Percentiles rank a stretch among this genome's conserved stretches.
These are phyloP conservation scores for Phragmites australis DNA, from an alignment of 176 grass and related monocot species.

Conservation along the genomic window DNA sequence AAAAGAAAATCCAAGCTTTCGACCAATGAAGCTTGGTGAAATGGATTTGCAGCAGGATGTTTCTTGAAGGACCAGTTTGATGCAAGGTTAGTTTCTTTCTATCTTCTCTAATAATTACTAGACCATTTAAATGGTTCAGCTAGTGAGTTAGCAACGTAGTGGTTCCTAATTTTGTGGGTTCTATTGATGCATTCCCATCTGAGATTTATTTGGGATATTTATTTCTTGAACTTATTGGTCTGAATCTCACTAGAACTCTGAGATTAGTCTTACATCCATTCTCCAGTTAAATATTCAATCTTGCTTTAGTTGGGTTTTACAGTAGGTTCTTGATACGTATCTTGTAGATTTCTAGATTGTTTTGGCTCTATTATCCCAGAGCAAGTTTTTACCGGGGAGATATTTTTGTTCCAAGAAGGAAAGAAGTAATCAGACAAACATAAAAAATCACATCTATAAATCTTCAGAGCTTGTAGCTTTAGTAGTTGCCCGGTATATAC, in stretches of 20 bases:
- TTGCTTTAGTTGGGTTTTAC: neutral
- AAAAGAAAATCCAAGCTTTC: slow-evolving; percentile 16
- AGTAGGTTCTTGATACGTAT: neutral
- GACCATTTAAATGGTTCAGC: neutral
- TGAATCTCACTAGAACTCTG: slow-evolving; percentile 16
- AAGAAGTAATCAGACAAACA: slow-evolving; percentile 4
- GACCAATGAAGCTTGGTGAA: slow-evolving; percentile 4
- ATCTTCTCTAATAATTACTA: neutral
- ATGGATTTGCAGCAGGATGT: slow-evolving; percentile 32
- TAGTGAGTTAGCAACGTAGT: neutral
- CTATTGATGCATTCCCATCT: neutral
- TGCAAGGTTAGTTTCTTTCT: slow-evolving; percentile 38
- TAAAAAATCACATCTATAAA: neutral
- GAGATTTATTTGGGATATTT: slow-evolving; percentile 17
- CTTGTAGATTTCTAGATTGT: slow-evolving; percentile 34
- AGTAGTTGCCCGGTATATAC: neutral
- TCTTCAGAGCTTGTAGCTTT: neutral
- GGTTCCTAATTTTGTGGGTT: neutral
- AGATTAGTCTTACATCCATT: slow-evolving; percentile 7
- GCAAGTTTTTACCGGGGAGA: neutral
- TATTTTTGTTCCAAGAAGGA: slow-evolving; percentile 32
- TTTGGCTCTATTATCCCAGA: neutral
- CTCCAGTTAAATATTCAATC: neutral
- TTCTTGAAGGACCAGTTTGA: slow-evolving; percentile 14
- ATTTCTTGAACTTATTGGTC: neutral